These are phyloP conservation scores for Candida sanyiensis DNA, from an alignment of 805 yeast genomes.

Conservation along the genomic window DNA sequence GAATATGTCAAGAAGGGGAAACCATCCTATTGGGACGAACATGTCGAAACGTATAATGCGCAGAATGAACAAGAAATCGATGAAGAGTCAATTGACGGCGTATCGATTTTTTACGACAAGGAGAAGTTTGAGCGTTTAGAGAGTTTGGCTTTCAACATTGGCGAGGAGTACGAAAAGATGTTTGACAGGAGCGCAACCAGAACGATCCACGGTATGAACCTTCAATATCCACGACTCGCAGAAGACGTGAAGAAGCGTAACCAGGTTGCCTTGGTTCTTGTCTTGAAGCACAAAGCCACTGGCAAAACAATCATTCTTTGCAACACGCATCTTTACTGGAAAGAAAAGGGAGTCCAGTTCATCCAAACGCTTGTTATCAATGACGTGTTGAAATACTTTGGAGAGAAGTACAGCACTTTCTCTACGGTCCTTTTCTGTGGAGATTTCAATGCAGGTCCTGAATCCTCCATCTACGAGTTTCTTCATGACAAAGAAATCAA, in stretches of 20 bases:
- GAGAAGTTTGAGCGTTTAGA: conserved; percentile 39
- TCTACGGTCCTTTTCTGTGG: conserved; percentile 44
- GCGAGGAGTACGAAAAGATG: conserved; percentile 14
- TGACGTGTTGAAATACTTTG: conserved; percentile 27
- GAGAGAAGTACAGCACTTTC: conserved; percentile 23
- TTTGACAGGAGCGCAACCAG: conserved; percentile 12
- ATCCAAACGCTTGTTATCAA: conserved; percentile 46
- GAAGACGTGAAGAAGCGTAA: conserved; percentile 36
- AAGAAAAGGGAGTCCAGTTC: conserved; percentile 47
- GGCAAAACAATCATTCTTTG: conserved; percentile 39
- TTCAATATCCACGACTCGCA: not conserved
- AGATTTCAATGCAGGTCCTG: conserved; percentile 49
- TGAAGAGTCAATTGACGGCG: conserved; percentile 48
- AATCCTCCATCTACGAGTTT: conserved; percentile 44
- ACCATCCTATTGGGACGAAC: conserved; percentile 48
- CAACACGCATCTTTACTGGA: conserved; percentile 63
- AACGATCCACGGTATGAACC: not conserved
- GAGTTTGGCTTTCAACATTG: conserved; percentile 29
- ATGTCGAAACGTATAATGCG: no score
- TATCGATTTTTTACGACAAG: conserved; percentile 47
- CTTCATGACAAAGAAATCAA: conserved; percentile 25
- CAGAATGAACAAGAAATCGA: conserved; percentile 19
- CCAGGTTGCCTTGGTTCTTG: conserved; percentile 51
- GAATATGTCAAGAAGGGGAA: conserved; percentile 43
- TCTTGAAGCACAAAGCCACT: conserved; percentile 39